Evolutionary conservation across 805 yeast genomes (phyloP).

Genomic region (Suhomyces canberraensis): DNA sequence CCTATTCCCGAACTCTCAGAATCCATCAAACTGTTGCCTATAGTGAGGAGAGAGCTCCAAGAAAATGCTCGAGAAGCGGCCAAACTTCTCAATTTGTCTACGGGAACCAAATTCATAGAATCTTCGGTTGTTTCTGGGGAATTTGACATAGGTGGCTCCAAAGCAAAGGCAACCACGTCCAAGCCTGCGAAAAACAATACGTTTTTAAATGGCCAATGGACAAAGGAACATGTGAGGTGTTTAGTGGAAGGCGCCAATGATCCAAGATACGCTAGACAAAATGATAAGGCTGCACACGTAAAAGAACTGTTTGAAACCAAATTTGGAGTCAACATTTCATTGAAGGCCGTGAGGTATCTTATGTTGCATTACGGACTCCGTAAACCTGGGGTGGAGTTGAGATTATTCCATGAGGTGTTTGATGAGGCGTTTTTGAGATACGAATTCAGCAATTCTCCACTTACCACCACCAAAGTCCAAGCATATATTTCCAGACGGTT

Average conservation of each 20-base stretch:
- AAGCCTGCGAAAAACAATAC: slow-evolving; percentile 1
- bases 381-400: slow-evolving; percentile 3
- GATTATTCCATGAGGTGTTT: slow-evolving; percentile 10
- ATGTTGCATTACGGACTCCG: slow-evolving; percentile 19
- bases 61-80: slow-evolving; percentile 35
- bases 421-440: slow-evolving; percentile 13
- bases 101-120: not conserved
- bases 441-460: slow-evolving; percentile 1
- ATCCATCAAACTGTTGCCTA: slow-evolving; percentile 20
- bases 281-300: slow-evolving; percentile 11
- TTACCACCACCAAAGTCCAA: slow-evolving; percentile 2
- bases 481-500: slow-evolving; percentile 1
- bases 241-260: slow-evolving; percentile 7
- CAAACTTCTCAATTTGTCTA: slow-evolving; percentile 12
- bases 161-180: not conserved
- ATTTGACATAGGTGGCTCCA: not conserved
- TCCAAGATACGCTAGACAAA: not conserved
- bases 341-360: slow-evolving; percentile 12
- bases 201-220: slow-evolving; percentile 16
- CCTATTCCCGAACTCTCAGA: slow-evolving; percentile 20
- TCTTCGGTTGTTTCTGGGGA: not conserved
- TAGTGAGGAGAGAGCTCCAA: slow-evolving; percentile 24
- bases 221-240: slow-evolving; percentile 15
- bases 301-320: slow-evolving; percentile 10
- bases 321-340: slow-evolving; percentile 9